Percentiles rank a stretch among this genome's conserved stretches.
Evolutionary conservation across 495 filamentous ascomycete genomes (phyloP).

Genomic region (Ramalina peruviana): DNA sequence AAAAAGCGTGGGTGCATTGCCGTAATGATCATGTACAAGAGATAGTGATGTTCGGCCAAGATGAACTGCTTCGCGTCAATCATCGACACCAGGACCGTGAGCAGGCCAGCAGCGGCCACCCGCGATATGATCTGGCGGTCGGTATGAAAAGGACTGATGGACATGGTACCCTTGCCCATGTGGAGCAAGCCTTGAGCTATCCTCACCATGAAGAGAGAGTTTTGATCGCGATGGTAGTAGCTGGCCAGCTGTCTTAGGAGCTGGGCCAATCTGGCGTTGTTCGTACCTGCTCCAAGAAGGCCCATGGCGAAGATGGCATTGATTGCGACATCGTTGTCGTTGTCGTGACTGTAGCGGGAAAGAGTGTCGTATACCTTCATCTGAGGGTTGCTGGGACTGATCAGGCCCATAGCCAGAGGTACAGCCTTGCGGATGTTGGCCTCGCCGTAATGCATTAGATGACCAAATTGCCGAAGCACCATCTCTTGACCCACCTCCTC

Average conservation of each 20-base stretch:
- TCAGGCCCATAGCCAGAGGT: slow-evolving; percentile 90
- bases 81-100: slow-evolving; percentile 80
- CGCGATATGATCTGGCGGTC: slow-evolving; percentile 89
- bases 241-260: slow-evolving; percentile 86
- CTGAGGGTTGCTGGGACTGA: slow-evolving; percentile 94
- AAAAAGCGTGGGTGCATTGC: slow-evolving; percentile 95
- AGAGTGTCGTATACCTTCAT: slow-evolving; percentile 99
- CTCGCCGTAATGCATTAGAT: slow-evolving; percentile 98
- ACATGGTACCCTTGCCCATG: slow-evolving; percentile 98
- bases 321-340: slow-evolving; percentile 94
- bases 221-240: slow-evolving; percentile 94
- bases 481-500: slow-evolving; percentile 98
- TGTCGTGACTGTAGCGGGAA: slow-evolving; percentile 97
- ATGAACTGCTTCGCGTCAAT: slow-evolving; percentile 94
- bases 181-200: slow-evolving; percentile 95
- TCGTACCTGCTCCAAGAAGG: slow-evolving; percentile 88
- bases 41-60: slow-evolving; percentile 75
- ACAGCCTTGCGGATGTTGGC: slow-evolving; percentile 93
- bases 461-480: slow-evolving; percentile 92
- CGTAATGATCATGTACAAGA: slow-evolving; percentile 95
- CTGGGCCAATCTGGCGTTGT: slow-evolving; percentile 93
- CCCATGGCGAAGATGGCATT: slow-evolving; percentile 99
- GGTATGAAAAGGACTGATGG: slow-evolving; percentile 93
- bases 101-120: slow-evolving; percentile 77
- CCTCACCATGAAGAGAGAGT: slow-evolving; percentile 95